Evolutionary conservation across 1,284 basidiomycete species (phyloP).

Genomic region (Neotropicomus parvogracilis): DNA sequence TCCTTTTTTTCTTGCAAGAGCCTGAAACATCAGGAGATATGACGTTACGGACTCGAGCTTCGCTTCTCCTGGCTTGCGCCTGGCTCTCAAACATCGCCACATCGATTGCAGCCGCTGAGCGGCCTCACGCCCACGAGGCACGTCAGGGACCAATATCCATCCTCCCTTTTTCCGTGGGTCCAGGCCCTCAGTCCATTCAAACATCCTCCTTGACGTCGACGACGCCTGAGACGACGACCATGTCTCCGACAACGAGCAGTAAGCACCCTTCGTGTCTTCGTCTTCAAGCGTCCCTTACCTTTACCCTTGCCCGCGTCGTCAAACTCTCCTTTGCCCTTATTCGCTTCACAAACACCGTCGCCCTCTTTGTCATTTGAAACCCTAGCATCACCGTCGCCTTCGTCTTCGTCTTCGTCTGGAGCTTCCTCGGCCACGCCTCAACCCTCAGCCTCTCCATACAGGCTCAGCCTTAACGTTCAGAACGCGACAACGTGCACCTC

Average conservation of each 20-base stretch:
- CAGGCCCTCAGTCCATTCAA: conserved; percentile 10
- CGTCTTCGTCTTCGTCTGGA: conserved; percentile 14
- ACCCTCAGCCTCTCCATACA: conserved; percentile 24
- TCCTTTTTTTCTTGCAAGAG: not conserved
- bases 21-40: conserved; percentile 11
- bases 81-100: conserved; percentile 16
- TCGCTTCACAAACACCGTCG: not conserved
- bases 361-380: conserved; percentile 4
- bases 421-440: conserved; percentile 14
- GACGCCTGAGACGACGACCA: conserved; percentile 5
- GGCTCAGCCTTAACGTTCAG: conserved; percentile 26
- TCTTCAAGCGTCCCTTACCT: not conserved
- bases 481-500: conserved; percentile 37
- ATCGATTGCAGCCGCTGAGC: conserved; percentile 12
- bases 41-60: conserved; percentile 9
- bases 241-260: conserved; percentile 18
- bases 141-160: conserved; percentile 20
- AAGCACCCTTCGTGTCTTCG: conserved; percentile 9
- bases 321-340: not conserved
- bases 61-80: conserved; percentile 1
- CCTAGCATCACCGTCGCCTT: conserved; percentile 10
- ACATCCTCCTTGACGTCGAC: conserved; percentile 5
- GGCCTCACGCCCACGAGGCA: conserved; percentile 21
- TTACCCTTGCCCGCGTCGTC: not conserved
- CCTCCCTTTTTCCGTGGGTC: not conserved